Conservation (phyloP, 495 filamentous ascomycete genomes). For the Lindgomyces ingoldianus region DNA sequence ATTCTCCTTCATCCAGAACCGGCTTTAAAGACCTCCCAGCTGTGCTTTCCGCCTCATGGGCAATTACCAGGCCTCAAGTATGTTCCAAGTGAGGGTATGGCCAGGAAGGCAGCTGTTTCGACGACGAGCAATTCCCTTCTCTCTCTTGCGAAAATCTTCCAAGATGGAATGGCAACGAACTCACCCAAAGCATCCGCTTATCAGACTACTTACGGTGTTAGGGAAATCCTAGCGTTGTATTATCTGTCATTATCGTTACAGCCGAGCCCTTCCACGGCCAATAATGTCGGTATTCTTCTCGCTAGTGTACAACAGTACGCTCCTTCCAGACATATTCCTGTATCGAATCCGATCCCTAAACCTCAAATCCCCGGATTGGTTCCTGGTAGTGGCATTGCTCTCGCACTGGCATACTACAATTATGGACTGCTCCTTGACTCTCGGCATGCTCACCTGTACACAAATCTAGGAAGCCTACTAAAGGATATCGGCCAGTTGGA, state of each 20-base stretch:
- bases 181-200: constrained; percentile 60
- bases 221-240: constrained; percentile 93
- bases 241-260: constrained; percentile 94
- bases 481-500: constrained; percentile 95
- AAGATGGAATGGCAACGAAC: constrained; percentile 90
- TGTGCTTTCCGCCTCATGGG: constrained; percentile 78
- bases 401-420: constrained; percentile 92
- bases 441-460: constrained; percentile 96
- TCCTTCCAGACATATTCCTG: constrained; percentile 31
- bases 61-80: constrained; percentile 81
- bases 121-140: constrained; percentile 95
- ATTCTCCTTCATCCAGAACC: constrained; percentile 80
- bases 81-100: constrained; percentile 65
- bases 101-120: constrained; percentile 79
- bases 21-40: constrained; percentile 78
- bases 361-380: constrained; percentile 71
- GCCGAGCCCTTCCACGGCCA: constrained; percentile 95
- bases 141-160: constrained; percentile 96
- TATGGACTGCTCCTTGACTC: constrained; percentile 85
- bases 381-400: constrained; percentile 81
- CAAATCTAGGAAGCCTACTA: constrained; percentile 90
- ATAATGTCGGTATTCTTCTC: constrained; percentile 96
- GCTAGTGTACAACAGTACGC: constrained; percentile 86
- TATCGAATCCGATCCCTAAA: constrained; percentile 28
- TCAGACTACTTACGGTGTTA: constrained; percentile 70